Base-by-base conservation (phyloP, 257 asterid genomes). In the Perilla frutescens region DNA sequence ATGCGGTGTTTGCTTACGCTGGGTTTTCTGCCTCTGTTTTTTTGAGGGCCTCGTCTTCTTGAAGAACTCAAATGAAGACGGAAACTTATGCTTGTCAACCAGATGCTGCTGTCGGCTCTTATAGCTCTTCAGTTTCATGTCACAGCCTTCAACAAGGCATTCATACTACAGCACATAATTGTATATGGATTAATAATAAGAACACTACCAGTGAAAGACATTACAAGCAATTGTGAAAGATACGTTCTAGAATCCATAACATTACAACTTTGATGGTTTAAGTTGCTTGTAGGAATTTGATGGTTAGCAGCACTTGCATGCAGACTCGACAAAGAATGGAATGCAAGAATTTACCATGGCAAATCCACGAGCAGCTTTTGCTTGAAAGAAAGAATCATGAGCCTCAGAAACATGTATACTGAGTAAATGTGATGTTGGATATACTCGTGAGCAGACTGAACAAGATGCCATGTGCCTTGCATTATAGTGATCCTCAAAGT, bases 81-180 rank as follows among this genome's bases (percentile, higher is more conserved):
- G 95, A 73, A 94, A 94, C 61, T 88, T 88, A 76, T 94, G 98
- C 85, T 90, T 91, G 86, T 94, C 97, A 6, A 89, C 76, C 62
- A 94, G 86, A 81, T 94, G 98, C 45, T 91, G 97, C 72, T 90
- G 96, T 79, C 98, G 85, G 85, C 84, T 86, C 85, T 91, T 91
- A 87, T 91, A 90, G 85, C 87, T 86, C 84, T 88, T 94, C 82
- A 94, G 85, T 83, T 88, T 91, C 61, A 72, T 83, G 68, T 83
- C 93, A 68, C 98, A 94, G 73, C 96, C 96, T 87, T 94, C 97
- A 56, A 94, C 98, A 34, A 91, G 97, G 86, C 98, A 94, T 81
- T 90, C 97, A 53, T 87, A 94, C 98, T 94, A 70, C 60, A 76
- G 20, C 44, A 71, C 76, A 80, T 44, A 62, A 65, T 6, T 14